A percentile compares a stretch with the other conserved stretches of the same genome.
phyloP scores from a whole-genome alignment of 257 asterid species.

The Coffea eugenioides region DNA sequence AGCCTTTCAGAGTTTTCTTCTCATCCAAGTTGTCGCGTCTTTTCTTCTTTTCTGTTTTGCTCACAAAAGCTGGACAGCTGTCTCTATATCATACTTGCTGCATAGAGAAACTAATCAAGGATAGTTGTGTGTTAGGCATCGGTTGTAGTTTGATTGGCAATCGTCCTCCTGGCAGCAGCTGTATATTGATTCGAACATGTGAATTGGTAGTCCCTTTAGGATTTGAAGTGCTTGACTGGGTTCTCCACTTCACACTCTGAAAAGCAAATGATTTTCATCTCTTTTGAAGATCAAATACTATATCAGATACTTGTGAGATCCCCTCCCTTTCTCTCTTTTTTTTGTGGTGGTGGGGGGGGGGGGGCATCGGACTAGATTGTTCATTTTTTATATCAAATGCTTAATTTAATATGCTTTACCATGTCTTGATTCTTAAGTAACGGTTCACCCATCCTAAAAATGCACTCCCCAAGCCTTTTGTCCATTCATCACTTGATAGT shows the following conservation, averaged over 20 bases:
- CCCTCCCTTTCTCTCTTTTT: too few relatives aligned
- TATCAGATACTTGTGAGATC: not conserved
- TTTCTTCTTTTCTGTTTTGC: not conserved
- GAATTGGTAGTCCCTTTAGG: conserved; percentile 7
- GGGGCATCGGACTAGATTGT: not conserved
- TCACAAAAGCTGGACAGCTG: conserved; percentile 8
- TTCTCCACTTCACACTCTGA: conserved; percentile 9
- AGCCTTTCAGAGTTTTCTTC: conserved; percentile 12
- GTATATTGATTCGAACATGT: not conserved
- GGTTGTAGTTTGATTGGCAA: conserved; percentile 4
- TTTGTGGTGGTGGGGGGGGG: too few relatives aligned
- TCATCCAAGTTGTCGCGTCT: conserved; percentile 10
- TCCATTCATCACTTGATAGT: not conserved
- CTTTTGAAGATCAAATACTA: conserved; percentile 5
- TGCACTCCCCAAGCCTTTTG: not conserved
- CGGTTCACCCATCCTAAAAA: not conserved
- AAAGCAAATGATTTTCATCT: conserved; percentile 17
- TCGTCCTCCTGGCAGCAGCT: not conserved
- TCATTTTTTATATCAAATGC: not conserved
- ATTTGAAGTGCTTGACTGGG: not conserved
- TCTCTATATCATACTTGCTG: conserved; percentile 2
- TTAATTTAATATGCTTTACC: not conserved
- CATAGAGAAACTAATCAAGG: not conserved
- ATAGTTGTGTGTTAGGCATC: not conserved
- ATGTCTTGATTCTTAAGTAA: not conserved